These are phyloP conservation scores for Breynia disticha DNA, from an alignment of 441 rosid species.

Conservation along the genomic window DNA sequence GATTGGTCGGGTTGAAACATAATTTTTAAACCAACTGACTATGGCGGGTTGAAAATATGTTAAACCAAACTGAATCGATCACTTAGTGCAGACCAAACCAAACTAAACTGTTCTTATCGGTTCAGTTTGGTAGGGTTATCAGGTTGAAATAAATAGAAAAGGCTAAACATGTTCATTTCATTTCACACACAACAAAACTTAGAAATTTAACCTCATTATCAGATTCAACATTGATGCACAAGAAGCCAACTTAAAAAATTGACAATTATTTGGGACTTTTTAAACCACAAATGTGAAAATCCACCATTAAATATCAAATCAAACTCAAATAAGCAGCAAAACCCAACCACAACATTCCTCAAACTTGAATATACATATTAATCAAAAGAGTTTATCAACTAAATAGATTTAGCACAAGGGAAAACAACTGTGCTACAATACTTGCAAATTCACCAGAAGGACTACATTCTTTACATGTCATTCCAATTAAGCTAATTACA, in stretches of 20 bases:
- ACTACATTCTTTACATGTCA: constrained; percentile 69
- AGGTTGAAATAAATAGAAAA: too few species aligned
- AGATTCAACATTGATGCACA: constrained; percentile 63
- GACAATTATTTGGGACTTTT: constrained; percentile 57
- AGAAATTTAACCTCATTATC: constrained; percentile 49
- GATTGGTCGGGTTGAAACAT: too few species aligned
- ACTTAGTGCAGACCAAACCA: too few species aligned
- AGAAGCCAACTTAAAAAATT: constrained; percentile 69
- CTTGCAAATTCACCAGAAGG: constrained; percentile 52
- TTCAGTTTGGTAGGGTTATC: too few species aligned
- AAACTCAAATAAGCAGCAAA: background rate
- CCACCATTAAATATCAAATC: background rate
- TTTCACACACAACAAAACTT: too few species aligned
- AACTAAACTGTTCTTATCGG: too few species aligned
- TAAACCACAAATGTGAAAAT: constrained; percentile 17
- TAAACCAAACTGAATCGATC: too few species aligned
- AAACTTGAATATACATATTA: background rate
- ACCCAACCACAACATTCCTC: background rate
- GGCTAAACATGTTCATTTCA: too few species aligned
- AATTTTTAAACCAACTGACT: too few species aligned
- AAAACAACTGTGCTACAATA: constrained; percentile 13
- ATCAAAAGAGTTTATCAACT: too few species aligned
- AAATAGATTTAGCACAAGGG: background rate
- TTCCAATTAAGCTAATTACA: constrained; percentile 69
- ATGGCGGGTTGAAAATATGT: too few species aligned